Conservation (phyloP, 2,329 filamentous ascomycete species). For the Mycosphaerella arachidis region DNA sequence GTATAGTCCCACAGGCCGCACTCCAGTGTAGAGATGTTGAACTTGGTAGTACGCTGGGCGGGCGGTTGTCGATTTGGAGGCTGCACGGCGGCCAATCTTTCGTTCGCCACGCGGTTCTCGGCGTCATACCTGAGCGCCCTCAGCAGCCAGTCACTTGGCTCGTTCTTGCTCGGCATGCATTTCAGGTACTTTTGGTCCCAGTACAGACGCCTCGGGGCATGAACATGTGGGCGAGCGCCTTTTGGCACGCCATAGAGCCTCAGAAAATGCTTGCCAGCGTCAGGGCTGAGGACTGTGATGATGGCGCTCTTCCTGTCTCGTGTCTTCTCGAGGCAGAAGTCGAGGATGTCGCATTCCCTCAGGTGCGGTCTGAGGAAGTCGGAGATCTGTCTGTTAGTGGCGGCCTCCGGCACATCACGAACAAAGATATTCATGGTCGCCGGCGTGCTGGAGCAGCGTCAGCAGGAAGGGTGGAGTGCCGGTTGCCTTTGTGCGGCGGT, state of each 20-base stretch:
- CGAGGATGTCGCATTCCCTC: conserved; percentile 36
- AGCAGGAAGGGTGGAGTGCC: too few species aligned
- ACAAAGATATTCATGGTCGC: conserved; percentile 45
- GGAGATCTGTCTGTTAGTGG: conserved; percentile 41
- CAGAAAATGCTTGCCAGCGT: conserved; percentile 44
- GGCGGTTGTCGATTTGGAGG: too few species aligned
- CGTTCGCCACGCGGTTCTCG: too few species aligned
- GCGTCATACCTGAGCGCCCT: too few species aligned
- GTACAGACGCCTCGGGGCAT: conserved; percentile 4
- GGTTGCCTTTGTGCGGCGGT: too few species aligned
- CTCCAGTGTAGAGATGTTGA: conserved; percentile 33
- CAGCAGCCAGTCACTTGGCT: conserved; percentile 1
- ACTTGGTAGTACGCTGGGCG: conserved; percentile 22
- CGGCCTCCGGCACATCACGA: conserved; percentile 38
- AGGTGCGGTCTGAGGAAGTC: conserved; percentile 40
- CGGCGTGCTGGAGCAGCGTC: not conserved
- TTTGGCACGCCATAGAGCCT: conserved; percentile 27
- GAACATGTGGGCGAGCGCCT: conserved; percentile 13
- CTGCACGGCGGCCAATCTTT: too few species aligned
- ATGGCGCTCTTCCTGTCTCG: conserved; percentile 39
- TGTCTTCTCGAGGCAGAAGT: conserved; percentile 44
- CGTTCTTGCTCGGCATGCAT: conserved; percentile 1
- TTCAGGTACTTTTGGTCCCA: conserved; percentile 11
- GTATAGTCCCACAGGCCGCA: conserved; percentile 45
- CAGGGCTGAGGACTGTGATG: conserved; percentile 43